Percentiles rank a stretch among this genome's conserved stretches.
Conservation (phyloP, 805 yeast species). For the Wickerhamiella australiensis region DNA sequence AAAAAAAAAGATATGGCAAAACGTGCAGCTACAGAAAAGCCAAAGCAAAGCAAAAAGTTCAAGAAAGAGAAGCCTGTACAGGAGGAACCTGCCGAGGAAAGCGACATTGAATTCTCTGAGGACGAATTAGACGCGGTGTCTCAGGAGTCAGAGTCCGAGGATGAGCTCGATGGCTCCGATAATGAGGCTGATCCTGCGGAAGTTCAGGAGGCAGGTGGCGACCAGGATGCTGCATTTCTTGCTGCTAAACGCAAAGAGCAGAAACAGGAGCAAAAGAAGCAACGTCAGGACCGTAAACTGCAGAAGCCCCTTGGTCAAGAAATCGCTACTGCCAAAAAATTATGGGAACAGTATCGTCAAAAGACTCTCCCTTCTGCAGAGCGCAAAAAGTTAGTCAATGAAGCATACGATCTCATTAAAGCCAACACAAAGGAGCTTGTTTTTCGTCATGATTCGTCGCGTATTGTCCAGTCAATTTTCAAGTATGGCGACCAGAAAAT, state of each 20-base stretch:
- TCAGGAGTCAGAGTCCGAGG: conserved; percentile 9
- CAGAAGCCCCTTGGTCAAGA: conserved; percentile 78
- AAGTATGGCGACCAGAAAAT: conserved; percentile 73
- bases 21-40: conserved; percentile 18
- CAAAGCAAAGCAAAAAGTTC: conserved; percentile 24
- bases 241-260: conserved; percentile 53
- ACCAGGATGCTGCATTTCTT: conserved; percentile 10
- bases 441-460: conserved; percentile 88
- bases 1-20: conserved; percentile 9
- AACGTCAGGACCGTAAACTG: conserved; percentile 70
- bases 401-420: conserved; percentile 72
- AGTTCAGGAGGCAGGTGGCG: conserved; percentile 17
- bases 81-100: background rate
- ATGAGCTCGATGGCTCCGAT: conserved; percentile 15
- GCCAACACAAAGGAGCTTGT: conserved; percentile 74
- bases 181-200: conserved; percentile 14
- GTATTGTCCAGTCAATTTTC: conserved; percentile 88
- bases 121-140: conserved; percentile 13
- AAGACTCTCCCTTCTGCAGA: conserved; percentile 62
- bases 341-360: conserved; percentile 88
- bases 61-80: conserved; percentile 21
- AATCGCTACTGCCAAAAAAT: conserved; percentile 67
- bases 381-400: conserved; percentile 66
- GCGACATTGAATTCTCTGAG: conserved; percentile 12
- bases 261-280: conserved; percentile 44